Conservation (phyloP, 73 alveolate species). For the Paramecium caudatum region DNA sequence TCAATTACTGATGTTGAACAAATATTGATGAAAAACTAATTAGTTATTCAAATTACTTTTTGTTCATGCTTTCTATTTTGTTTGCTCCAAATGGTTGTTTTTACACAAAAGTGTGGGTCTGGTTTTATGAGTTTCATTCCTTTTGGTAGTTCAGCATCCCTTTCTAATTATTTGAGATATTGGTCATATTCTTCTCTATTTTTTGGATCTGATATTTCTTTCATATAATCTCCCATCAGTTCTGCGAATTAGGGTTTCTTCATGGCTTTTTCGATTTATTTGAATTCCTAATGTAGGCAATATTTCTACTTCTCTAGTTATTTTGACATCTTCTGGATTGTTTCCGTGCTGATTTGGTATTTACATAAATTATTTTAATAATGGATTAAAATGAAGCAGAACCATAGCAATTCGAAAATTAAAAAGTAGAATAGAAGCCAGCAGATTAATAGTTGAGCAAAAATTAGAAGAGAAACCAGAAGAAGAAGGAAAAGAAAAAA, state of each 20-base stretch:
- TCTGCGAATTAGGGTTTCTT: slow-evolving; percentile 93
- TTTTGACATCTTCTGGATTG: slow-evolving; percentile 29
- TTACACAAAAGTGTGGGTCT: slow-evolving; percentile 85
- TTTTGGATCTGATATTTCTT: slow-evolving; percentile 99
- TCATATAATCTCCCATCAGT: slow-evolving; percentile 94
- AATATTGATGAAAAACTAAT: slow-evolving; percentile 94
- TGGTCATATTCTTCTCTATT: slow-evolving; percentile 94
- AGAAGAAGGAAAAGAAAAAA: slow-evolving; percentile 66
- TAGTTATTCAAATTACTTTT: slow-evolving; percentile 83
- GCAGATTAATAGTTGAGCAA: not conserved
- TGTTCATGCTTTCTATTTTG: slow-evolving; percentile 77
- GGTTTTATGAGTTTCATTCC: slow-evolving; percentile 90
- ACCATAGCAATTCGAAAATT: not conserved
- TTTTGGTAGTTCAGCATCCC: slow-evolving; percentile 93
- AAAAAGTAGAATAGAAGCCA: not conserved
- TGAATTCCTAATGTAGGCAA: slow-evolving; percentile 77
- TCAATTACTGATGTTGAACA: slow-evolving; percentile 91
- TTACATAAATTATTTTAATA: slow-evolving; percentile 28
- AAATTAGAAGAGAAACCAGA: slow-evolving; percentile 57
- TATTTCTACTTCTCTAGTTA: slow-evolving; percentile 11
- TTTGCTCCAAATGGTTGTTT: slow-evolving; percentile 84
- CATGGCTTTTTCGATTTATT: slow-evolving; percentile 91
- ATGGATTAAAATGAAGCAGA: too few relatives aligned
- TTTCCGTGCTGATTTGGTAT: slow-evolving; percentile 61
- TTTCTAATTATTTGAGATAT: slow-evolving; percentile 94